A percentile compares a stretch with the other conserved stretches of the same genome.
Evolutionary conservation across 495 filamentous ascomycete genomes (phyloP).

Genomic region (Neurospora intermedia): DNA sequence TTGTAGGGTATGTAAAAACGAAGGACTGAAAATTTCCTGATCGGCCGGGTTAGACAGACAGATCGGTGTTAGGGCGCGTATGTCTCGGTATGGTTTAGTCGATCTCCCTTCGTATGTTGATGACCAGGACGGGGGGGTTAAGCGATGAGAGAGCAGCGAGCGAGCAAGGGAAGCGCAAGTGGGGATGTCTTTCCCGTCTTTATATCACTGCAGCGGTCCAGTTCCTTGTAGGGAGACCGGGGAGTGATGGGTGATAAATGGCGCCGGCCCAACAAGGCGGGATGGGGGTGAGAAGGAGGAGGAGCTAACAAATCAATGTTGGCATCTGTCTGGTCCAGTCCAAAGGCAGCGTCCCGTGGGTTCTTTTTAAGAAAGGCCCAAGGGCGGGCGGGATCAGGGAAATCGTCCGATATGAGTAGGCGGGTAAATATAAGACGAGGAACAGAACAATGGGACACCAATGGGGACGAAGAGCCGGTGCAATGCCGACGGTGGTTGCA

Average conservation of each 20-base stretch:
- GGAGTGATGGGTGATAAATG: neutral
- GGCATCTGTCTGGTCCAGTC: neutral
- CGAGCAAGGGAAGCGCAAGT: neutral
- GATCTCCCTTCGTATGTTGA: neutral
- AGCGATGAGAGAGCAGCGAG: neutral
- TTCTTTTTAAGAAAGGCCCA: neutral
- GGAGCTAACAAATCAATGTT: neutral
- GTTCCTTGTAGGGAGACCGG: neutral
- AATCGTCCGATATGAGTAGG: conserved; percentile 19
- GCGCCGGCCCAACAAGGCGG: neutral
- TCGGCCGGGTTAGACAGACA: conserved; percentile 17
- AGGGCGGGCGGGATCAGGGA: neutral
- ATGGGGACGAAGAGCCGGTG: conserved; percentile 18
- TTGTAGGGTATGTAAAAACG: conserved; percentile 7
- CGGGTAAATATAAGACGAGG: conserved; percentile 26
- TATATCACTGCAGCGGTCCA: neutral
- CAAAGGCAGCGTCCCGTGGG: neutral
- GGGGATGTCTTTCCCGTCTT: neutral
- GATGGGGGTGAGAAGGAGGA: neutral
- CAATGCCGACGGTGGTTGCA: conserved; percentile 20
- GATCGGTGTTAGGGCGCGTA: conserved; percentile 6
- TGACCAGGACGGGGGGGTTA: neutral
- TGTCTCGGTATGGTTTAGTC: neutral
- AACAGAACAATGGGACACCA: conserved; percentile 14
- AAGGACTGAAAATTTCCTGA: conserved; percentile 15